Evolutionary conservation across 2,329 filamentous ascomycete species (phyloP), one percentile per base, ranked within the genome.

Genomic region (Sordariomycetes sp.): DNA sequence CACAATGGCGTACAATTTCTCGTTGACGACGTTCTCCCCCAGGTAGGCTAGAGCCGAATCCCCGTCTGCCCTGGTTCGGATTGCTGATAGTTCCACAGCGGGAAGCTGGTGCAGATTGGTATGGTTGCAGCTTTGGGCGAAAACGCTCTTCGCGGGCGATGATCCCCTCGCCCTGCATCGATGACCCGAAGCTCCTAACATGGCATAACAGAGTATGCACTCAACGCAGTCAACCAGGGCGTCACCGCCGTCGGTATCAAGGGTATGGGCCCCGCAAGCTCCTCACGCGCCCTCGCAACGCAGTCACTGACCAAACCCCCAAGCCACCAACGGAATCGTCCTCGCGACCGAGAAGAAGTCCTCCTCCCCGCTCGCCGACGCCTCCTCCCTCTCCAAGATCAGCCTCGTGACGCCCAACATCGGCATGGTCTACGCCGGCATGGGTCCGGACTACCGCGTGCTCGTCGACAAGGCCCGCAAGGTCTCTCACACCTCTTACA

Each of bases 271-370:
- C 52, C 46, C 50, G 18, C 28, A 57, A 57, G 20, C 20, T 24
- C 22, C 43, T 20, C 56, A 57, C 28, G 4, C 28, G 46, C 48
- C 52, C n/a, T 37, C 54, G 34, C n/a, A n/a, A 24, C 12, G 20
- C n/a, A 50, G 11, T 7, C 46, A n/a, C 20, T 24, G n/a, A 50
- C n/a, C 46, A n/a, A 22, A 12, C 51, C 7, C 12, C n/a, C n/a
- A 28, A 97, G 94, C 94, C 66, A 97, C 94, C 66, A 99, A 99
- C 76, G 94, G 94, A 67, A 96, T 99, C 71, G 94, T 99, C 64
- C 89, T 99, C 64, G 94, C 94, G 62, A 99, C 94, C 63, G 94
- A 99, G 79, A 99, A 99, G 85, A 99, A 99, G 78, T 97, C 93
- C 52, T 97, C 93, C 43, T 97, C 94, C 55, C 92, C 94, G 57